Evolutionary conservation across 2,329 filamentous ascomycete species (phyloP).

Genomic region (Aspergillus sp.): DNA sequence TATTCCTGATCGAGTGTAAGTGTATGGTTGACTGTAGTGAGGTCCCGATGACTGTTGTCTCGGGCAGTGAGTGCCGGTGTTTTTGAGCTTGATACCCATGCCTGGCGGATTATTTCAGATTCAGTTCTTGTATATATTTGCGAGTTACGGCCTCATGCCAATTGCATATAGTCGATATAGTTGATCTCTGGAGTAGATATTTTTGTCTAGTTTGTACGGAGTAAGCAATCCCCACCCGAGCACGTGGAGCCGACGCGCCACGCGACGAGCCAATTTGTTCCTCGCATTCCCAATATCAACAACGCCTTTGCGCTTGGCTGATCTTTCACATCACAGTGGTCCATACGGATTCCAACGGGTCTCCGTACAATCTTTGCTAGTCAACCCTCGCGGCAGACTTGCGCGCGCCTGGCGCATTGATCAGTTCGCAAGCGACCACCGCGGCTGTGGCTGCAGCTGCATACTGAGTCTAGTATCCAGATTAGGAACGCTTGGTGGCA

Average conservation of each 20-base stretch:
- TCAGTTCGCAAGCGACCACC: no score
- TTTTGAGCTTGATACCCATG: constrained; percentile 13
- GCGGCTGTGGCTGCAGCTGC: no score
- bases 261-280: neutral
- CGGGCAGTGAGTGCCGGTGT: neutral
- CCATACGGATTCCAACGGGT: no score
- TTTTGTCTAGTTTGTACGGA: no score
- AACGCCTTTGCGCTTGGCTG: neutral
- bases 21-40: neutral
- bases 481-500: neutral
- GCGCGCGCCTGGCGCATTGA: no score
- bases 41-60: neutral
- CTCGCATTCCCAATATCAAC: neutral
- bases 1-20: neutral
- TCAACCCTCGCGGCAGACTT: no score
- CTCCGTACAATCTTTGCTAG: no score
- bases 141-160: neutral
- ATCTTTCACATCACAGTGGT: neutral
- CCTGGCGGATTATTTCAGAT: constrained; percentile 7
- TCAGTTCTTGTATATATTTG: constrained; percentile 3
- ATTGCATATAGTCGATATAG: neutral
- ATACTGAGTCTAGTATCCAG: no score
- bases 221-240: neutral
- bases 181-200: no score
- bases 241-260: constrained; percentile 10